phyloP scores from a whole-genome alignment of 495 filamentous ascomycete genomes.

The Podospora comata region DNA sequence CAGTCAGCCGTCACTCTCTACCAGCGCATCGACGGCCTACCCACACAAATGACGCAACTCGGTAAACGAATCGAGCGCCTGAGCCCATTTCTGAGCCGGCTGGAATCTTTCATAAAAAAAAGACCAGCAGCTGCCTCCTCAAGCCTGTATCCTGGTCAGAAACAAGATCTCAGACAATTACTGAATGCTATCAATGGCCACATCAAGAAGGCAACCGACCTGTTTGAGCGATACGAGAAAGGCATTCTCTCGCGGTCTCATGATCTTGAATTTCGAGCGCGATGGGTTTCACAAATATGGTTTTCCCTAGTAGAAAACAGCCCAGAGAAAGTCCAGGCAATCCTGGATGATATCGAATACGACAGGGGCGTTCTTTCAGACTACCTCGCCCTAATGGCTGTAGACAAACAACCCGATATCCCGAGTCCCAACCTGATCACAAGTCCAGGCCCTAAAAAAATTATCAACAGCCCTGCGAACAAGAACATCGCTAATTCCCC shows the following conservation, averaged over 20 bases:
- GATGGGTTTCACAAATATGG: conserved; percentile 23
- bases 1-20: conserved; percentile 23
- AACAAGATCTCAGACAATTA: conserved; percentile 18
- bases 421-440: not conserved
- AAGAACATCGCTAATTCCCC: not conserved
- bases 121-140: conserved; percentile 9
- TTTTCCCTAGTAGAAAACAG: conserved; percentile 27
- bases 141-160: conserved; percentile 15
- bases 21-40: conserved; percentile 23
- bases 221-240: conserved; percentile 30
- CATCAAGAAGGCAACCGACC: conserved; percentile 23
- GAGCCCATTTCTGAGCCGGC: conserved; percentile 17
- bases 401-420: not conserved
- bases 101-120: conserved; percentile 17
- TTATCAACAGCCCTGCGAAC: not conserved
- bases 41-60: conserved; percentile 27
- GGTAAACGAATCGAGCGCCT: conserved; percentile 25
- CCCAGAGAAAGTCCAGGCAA: conserved; percentile 26
- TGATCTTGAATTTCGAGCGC: conserved; percentile 20
- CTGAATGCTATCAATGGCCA: conserved; percentile 21
- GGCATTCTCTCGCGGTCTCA: conserved; percentile 26
- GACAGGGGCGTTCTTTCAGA: conserved; percentile 16
- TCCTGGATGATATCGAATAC: conserved; percentile 29
- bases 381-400: conserved; percentile 21
- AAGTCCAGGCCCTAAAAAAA: not conserved